Base-by-base conservation (phyloP, 768 basidiomycete genomes). In the Kondoa malvinella region DNA sequence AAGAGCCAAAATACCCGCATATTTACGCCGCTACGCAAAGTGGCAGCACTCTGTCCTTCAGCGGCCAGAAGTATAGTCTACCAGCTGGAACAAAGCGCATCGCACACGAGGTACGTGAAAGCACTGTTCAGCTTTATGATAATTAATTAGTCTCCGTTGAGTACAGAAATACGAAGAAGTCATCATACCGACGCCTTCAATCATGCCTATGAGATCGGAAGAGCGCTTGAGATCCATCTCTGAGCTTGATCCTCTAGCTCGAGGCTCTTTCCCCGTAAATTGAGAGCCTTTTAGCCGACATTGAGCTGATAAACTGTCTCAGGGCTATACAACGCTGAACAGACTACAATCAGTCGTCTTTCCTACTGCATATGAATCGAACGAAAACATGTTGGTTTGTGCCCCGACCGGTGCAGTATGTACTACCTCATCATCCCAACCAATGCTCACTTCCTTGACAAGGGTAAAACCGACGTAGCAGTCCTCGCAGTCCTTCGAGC, bases 391-490 rank as follows among this genome's bases (percentile, higher is more conserved):
- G 80, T 84, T 99, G 29, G 82, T 99, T 40, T 92, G 90, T 74
- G 90, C 95, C 75, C 95, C 95, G 0, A 99, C 95, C 71, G 95
- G 95, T 81, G 94, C 95, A 72, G 40, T 50, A 8, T 21, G 40
- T 50, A 8, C 40, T 50, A 8, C 8, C 21, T 50, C 21, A 8
- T 21, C 40, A 57, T 31, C n/a, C 70, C 34, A 67, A 57, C 17
- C 33, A 3, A 65, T 34, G 33, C 72, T 92, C 91, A 50, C 21
- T 21, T 21, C 21, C 8, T 8, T 50, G 21, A 50, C 40, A 50
- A n/a, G 40, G 95, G 95, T 77, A 99, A 99, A 89, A 99, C 95
- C 0, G 95, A 99, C 77, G 87, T 99, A 0, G 95, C 95, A 0
- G 87, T 97, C 84, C 81, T 99, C 74, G 82, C 89, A 1, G 87